Conservation (phyloP, 2,329 filamentous ascomycete genomes). For the Phaeoacremonium minimum region DNA sequence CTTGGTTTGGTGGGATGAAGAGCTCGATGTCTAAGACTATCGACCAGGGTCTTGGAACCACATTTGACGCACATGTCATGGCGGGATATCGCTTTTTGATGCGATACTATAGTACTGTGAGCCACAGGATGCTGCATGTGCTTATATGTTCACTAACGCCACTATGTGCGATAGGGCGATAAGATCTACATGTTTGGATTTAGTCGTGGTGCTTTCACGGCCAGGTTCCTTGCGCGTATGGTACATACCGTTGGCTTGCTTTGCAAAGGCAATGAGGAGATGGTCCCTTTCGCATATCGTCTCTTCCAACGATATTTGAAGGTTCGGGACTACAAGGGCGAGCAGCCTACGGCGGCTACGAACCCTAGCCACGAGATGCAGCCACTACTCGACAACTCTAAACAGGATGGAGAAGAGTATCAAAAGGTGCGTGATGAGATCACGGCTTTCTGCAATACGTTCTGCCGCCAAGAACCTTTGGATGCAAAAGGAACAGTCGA, state of each 20-base stretch:
- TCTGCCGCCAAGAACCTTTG: conserved; percentile 39
- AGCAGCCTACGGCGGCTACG: conserved; percentile 12
- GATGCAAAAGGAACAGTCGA: no score
- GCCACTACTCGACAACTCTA: conserved; percentile 13
- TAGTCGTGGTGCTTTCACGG: conserved; percentile 46
- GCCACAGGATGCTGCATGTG: no score
- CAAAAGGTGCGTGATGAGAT: conserved; percentile 28
- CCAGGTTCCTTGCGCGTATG: conserved; percentile 49
- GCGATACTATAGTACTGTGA: conserved; percentile 42
- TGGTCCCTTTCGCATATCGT: conserved; percentile 45
- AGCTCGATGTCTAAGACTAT: conserved; percentile 32
- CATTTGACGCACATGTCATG: conserved; percentile 47
- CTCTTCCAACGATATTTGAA: conserved; percentile 36
- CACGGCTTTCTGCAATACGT: conserved; percentile 40
- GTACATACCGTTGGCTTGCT: conserved; percentile 42
- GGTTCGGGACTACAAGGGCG: conserved; percentile 29
- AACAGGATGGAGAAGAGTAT: conserved; percentile 14
- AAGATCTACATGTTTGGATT: conserved; percentile 53
- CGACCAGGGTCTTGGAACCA: conserved; percentile 37
- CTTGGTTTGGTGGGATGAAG: conserved; percentile 23
- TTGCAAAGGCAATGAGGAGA: conserved; percentile 47
- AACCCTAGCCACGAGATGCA: conserved; percentile 24
- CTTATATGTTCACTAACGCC: background rate
- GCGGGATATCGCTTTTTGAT: conserved; percentile 50
- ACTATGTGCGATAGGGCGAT: conserved; percentile 28